These are phyloP conservation scores for Ampelomyces quisqualis DNA, from an alignment of 2,329 filamentous ascomycete species.

Conservation along the genomic window DNA sequence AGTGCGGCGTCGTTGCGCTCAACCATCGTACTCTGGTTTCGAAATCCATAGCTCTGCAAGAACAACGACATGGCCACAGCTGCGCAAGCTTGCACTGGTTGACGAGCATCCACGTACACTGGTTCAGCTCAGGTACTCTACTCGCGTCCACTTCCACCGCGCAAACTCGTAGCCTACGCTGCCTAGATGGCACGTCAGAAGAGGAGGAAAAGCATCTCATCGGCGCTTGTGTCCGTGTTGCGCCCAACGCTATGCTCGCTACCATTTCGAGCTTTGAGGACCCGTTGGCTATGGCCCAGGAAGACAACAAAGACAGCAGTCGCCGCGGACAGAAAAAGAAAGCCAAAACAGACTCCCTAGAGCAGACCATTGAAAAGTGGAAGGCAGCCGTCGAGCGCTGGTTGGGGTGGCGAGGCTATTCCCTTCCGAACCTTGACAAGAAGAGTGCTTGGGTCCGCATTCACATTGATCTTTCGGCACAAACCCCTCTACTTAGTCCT, in stretches of 20 bases:
- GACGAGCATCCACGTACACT: slow-evolving; percentile 35
- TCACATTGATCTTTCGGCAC: slow-evolving; percentile 20
- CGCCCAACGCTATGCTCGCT: slow-evolving; percentile 38
- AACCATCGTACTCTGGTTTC: slow-evolving; percentile 43
- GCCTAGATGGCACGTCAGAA: slow-evolving; percentile 18
- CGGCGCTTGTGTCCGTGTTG: slow-evolving; percentile 37
- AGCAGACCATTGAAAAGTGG: slow-evolving; percentile 39
- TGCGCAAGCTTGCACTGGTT: slow-evolving; percentile 22
- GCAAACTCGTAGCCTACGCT: slow-evolving; percentile 23
- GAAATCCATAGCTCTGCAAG: slow-evolving; percentile 14
- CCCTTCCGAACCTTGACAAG: slow-evolving; percentile 26
- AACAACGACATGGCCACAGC: slow-evolving; percentile 8
- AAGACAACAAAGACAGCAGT: slow-evolving; percentile 13
- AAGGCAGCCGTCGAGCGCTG: slow-evolving; percentile 36
- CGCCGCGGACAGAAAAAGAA: slow-evolving; percentile 25
- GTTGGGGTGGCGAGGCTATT: slow-evolving; percentile 40
- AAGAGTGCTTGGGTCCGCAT: slow-evolving; percentile 37
- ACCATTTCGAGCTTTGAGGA: slow-evolving; percentile 36
- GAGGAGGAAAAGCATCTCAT: slow-evolving; percentile 21
- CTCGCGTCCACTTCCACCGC: slow-evolving; percentile 35
- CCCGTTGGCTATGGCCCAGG: slow-evolving; percentile 19
- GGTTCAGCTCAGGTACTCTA: slow-evolving; percentile 40
- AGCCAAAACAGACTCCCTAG: slow-evolving; percentile 24
- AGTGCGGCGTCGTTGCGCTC: slow-evolving; percentile 36
- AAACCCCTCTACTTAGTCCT: slow-evolving; percentile 14